A percentile compares a stretch with the other conserved stretches of the same genome.
Evolutionary conservation across 805 yeast species (phyloP).

Genomic region (Candida alai): DNA sequence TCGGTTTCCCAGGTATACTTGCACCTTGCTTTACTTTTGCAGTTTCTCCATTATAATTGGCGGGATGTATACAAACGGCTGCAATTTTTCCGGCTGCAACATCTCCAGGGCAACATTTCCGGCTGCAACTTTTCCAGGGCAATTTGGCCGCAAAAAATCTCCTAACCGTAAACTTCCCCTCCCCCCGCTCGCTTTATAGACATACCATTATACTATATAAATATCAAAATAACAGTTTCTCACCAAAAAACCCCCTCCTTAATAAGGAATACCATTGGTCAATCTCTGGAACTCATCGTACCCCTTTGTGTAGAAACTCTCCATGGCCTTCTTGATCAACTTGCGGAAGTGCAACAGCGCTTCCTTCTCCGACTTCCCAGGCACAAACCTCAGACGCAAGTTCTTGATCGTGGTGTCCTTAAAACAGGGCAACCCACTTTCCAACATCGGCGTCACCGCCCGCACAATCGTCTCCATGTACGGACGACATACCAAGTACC

Average conservation of each 20-base stretch:
- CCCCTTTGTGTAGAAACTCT: conserved; percentile 86
- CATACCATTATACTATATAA: background rate
- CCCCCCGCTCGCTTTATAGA: background rate
- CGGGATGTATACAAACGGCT: too few relatives aligned
- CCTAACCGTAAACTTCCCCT: background rate
- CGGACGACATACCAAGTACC: conserved; percentile 84
- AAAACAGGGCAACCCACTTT: conserved; percentile 94
- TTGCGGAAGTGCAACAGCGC: conserved; percentile 76
- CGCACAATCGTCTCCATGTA: conserved; percentile 81
- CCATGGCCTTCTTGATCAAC: conserved; percentile 76
- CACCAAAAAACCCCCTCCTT: conserved; percentile 8
- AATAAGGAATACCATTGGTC: conserved; percentile 96
- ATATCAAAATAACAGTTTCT: background rate
- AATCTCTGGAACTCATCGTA: conserved; percentile 96
- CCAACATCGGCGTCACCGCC: conserved; percentile 89
- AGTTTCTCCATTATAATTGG: too few relatives aligned
- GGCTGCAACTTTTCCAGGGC: conserved; percentile 1
- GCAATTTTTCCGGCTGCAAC: too few relatives aligned
- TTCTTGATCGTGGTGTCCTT: conserved; percentile 82
- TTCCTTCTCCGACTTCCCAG: conserved; percentile 75
- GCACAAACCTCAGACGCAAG: conserved; percentile 73
- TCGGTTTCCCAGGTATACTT: too few relatives aligned
- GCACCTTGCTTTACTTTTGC: too few relatives aligned
- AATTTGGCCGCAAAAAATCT: background rate
- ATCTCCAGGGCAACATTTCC: too few relatives aligned